Base-by-base conservation (phyloP, 306 rosid genomes). In the Sicyos baderoa region DNA sequence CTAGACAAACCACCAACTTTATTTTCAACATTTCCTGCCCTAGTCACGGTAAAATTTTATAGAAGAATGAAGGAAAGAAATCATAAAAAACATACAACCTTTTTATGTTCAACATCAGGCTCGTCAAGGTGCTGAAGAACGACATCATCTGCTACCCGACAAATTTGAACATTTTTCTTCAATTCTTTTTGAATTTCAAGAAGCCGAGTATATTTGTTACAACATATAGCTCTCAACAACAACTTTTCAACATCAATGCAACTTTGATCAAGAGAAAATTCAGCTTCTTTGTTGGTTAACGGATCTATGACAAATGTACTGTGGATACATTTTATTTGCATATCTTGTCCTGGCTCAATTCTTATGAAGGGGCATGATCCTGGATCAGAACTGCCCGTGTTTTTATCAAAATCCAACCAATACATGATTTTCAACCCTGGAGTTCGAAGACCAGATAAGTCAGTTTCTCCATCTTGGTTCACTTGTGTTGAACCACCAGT, bases 341-440 rank as follows among this genome's bases (percentile, higher is more conserved):
- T 83, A 86, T 90, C 95, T 37, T 86, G 76, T 74, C 92, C 97
- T 10, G 97, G 96, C 81, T 94, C 99, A 80, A 94, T 88, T 82
- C 84, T 90, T 54, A 94, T 84, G 80, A 75, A 86, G 3, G 96
- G 96, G 76, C 96, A 86, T 15, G 80, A 78, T 62, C 83, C 91
- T 22, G 89, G 76, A 40, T 86, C 99, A 72, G 89, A 68, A 49
- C 49, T 63, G 19, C 87, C 83, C 51, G 77, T 73, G 76, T 73
- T 94, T 70, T 93, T 93, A 80, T 94, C 99, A 67, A 85, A 81
- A 79, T 94, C 96, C 63, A 94, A 79, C 99, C 97, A 94, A 80
- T 94, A 94, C 44, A 94, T 58, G 77, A 94, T 74, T 83, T 94
- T 94, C 56, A 88, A 72, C 49, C 97, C 99, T 0, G 97, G 99